Base-by-base conservation (phyloP, 1,284 basidiomycete genomes). In the Butyriboletus appendiculatus region DNA sequence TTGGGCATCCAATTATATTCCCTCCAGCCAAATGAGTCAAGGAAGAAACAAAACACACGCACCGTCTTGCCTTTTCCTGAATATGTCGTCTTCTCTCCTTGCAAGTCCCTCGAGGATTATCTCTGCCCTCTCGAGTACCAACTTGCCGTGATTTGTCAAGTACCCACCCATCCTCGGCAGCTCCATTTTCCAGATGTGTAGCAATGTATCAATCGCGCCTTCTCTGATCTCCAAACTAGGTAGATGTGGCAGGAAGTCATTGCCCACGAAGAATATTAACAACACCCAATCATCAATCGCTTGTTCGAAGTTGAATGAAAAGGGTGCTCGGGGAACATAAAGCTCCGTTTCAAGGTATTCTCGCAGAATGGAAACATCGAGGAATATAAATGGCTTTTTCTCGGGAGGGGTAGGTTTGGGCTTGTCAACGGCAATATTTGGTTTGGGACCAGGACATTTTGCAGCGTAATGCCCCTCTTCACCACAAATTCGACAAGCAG, bases 211-310 rank as follows among this genome's bases (percentile, higher is more conserved):
- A 77, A 99, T 98, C 30, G 96, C 97, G 53, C 96, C 97, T 77
- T 99, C 97, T 65, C 97, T 86, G 70, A 99, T 99, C 80, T 99
- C 97, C 77, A 99, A 85, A 56, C 90, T 94, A 22, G 97, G 97
- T 57, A 99, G 79, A 76, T 99, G 97, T 16, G 97, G 97, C 68
- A 99, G 80, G 80, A 99, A 99, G 77, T 99, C 97, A 79, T 99
- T 99, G 64, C 97, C 97, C 68, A 99, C 96, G 73, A 99, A 98
- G 84, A 99, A 98, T 67, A 98, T 98, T 66, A 99, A 81, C 70
- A 99, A 88, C 65, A 99, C 94, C 96, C 97, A 99, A 73, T 99
- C 97, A 81, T 99, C 97, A 73, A 99, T 94, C 35, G 97, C 96
- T 71, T 92, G 88, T 74, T 99, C 97, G 69, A 97, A 79, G 67